Base-by-base conservation (phyloP, 2,329 filamentous ascomycete species). In the Colletotrichum spinosum region DNA sequence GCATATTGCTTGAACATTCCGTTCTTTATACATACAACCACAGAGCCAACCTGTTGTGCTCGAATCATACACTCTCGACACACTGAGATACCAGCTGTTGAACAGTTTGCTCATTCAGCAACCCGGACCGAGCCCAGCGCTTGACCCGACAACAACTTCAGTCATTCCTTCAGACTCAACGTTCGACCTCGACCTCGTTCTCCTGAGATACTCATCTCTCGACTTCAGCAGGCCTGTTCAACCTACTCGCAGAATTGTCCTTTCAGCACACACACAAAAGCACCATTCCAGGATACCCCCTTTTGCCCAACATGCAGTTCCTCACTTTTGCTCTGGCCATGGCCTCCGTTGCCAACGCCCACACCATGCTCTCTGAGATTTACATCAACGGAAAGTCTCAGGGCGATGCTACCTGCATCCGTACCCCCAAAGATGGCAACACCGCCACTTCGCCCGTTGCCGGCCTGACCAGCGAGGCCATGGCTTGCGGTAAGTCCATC, bases 401-500 rank as follows among this genome's bases (percentile, higher is more conserved):
- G 76, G 91, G 91, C 67, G 88, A 92, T 72, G 91, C 87, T 37
- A 90, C 88, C 34, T 93, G 90, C 71, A 84, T 94, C 55, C 88
- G 91, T 46, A 90, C 91, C 85, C 86, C 86, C 58, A 80, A 77
- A 45, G 78, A 87, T 59, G 77, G 81, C 3, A 74, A 76, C 7
- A 84, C 80, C 0, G 82, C 85, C 54, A 90, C 85, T 6, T 76
- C 75, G 41, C 91, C 90, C 35, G 82, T 93, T 56, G 77, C 78
- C 4, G 81, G 86, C 66, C 74, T 93, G 13, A 74, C 77, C 12
- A 88, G 86, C 69, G 75, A 83, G 35, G 87, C 88, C 67, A 90
- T 93, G 87, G 89, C 90, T 42, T 94, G 91, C 73, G 91, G 90
- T 90, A 81, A 67, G 84, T 77, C 0, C 25, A 33, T 37, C 46